Percentiles rank a stretch among this genome's conserved stretches.
phyloP scores from a whole-genome alignment of 2,329 filamentous ascomycete genomes.

The Chaetomiaceae sp. region DNA sequence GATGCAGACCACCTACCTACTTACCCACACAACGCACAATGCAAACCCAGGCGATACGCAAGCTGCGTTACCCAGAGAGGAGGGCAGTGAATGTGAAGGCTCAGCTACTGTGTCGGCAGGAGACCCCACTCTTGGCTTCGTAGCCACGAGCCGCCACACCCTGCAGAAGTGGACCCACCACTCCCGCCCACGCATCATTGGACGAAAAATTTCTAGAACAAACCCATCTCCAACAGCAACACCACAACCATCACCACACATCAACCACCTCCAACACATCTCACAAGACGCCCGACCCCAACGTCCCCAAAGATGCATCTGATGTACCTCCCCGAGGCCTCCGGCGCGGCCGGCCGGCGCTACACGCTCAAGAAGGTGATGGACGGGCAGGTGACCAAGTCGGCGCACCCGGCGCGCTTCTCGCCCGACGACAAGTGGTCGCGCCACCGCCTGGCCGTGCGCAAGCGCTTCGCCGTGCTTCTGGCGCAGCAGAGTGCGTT shows the following conservation, averaged over 20 bases:
- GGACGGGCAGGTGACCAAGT: slow-evolving; percentile 83
- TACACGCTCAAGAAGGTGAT: slow-evolving; percentile 94
- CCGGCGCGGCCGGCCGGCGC: slow-evolving; percentile 57
- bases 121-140: too few species aligned
- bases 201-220: too few species aligned
- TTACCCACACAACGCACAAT: too few species aligned
- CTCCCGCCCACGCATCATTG: too few species aligned
- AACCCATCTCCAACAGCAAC: too few species aligned
- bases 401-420: slow-evolving; percentile 91
- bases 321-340: slow-evolving; percentile 76
- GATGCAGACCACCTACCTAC: too few species aligned
- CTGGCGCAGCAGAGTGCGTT: slow-evolving; percentile 56
- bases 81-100: too few species aligned
- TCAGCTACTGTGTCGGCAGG: too few species aligned
- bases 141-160: too few species aligned
- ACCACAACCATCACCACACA: slow-evolving; percentile 6
- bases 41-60: too few species aligned
- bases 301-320: slow-evolving; percentile 46
- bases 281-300: not conserved
- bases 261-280: not conserved
- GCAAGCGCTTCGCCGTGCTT: slow-evolving; percentile 85
- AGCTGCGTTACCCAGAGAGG: too few species aligned
- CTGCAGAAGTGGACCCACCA: too few species aligned
- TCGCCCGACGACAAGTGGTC: slow-evolving; percentile 99
- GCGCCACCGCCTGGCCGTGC: slow-evolving; percentile 87